Evolutionary conservation across 306 rosid species (phyloP).

Genomic region (Gastrolobium villosum): DNA sequence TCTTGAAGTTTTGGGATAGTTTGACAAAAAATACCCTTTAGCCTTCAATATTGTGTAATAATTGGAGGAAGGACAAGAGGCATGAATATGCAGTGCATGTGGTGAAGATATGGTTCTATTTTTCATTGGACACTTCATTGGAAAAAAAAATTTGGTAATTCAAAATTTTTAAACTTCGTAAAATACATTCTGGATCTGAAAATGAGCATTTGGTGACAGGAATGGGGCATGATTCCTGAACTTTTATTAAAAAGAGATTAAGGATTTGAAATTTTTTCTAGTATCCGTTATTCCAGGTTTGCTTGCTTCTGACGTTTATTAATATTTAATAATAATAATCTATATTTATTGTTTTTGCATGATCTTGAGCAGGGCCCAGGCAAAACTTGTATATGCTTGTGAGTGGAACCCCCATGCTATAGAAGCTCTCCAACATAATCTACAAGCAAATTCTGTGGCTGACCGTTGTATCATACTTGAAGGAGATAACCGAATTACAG

Average conservation of each 20-base stretch:
- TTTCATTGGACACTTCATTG: slow-evolving; percentile 2
- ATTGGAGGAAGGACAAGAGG: background rate
- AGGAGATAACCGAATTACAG: slow-evolving; percentile 85
- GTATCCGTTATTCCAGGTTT: slow-evolving; percentile 12
- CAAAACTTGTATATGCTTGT: slow-evolving; percentile 88
- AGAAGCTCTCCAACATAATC: slow-evolving; percentile 80
- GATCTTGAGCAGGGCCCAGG: slow-evolving; percentile 79
- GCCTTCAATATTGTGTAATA: slow-evolving; percentile 27
- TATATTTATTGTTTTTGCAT: slow-evolving; percentile 40
- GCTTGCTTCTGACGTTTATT: slow-evolving; percentile 30
- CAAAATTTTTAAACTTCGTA: background rate
- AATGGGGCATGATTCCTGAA: slow-evolving; percentile 8
- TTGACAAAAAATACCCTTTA: background rate
- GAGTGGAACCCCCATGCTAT: slow-evolving; percentile 95
- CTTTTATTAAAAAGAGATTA: slow-evolving; percentile 15
- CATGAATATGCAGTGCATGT: slow-evolving; percentile 11
- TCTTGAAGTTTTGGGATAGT: slow-evolving; percentile 9
- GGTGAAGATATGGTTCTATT: background rate
- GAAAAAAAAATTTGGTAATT: background rate
- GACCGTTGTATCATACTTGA: slow-evolving; percentile 79
- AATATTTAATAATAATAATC: slow-evolving; percentile 8
- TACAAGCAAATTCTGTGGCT: slow-evolving; percentile 72
- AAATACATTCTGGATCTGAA: slow-evolving; percentile 30
- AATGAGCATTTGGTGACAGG: slow-evolving; percentile 28
- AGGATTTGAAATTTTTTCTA: slow-evolving; percentile 6